Base-by-base conservation (phyloP, 1,139 yeast species). In the Candida dubliniensis region DNA sequence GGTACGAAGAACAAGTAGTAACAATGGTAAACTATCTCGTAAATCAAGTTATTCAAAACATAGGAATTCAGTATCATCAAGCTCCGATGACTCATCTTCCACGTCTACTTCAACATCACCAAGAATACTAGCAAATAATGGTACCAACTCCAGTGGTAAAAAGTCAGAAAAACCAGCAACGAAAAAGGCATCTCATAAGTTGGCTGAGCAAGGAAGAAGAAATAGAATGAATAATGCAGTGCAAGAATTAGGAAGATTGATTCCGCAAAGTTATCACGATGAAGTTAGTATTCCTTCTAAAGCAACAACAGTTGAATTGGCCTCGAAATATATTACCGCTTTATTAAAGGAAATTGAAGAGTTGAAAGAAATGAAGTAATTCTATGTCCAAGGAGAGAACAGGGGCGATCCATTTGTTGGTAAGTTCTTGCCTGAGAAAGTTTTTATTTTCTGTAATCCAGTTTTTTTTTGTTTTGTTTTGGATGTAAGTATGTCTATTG, bases 171-270 rank as follows among this genome's bases (percentile, higher is more conserved):
- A 62, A 47, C 64, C 64, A 2, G 61, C 75, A 0, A 71, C 77
- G 26, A 84, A 85, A 60, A 84, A 84, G 54, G 86, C 93, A 4
- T 83, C 87, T 24, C 99, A 93, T 64, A 91, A 93, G 60, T 75
- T 88, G 25, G 98, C 99, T 0, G 99, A 93, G 65, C 97, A 93
- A 64, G 98, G 96, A 9, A 75, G 99, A 47, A 78, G 99, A 55
- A 90, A 91, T 62, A 74, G 99, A 52, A 85, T 93, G 84, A 93
- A 93, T 63, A 67, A 73, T 46, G 98, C 97, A 0, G 82, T 93
- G 15, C 81, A 80, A 39, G 96, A 88, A 41, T 69, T 93, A 46
- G 84, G 85, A 2, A 58, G 71, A 9, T 66, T 89, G 50, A 76
- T 93, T 23, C 95, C 96, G 0, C 79, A 82, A 12, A 61, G 65